Conservation (phyloP, 1,284 basidiomycete genomes). For the Puccinia triticina region DNA sequence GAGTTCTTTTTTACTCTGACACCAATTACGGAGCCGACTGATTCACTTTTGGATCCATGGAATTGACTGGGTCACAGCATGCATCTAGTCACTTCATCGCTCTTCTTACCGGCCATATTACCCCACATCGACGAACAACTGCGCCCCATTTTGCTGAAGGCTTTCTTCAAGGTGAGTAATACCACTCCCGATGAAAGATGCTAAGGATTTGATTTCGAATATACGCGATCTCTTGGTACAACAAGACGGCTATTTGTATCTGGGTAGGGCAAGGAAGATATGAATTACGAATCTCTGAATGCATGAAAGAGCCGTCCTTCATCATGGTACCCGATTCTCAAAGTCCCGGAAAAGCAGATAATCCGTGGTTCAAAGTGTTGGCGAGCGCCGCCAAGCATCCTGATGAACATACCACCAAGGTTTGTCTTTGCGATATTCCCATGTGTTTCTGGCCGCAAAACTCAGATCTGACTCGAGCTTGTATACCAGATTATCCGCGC, state of each 20-base stretch:
- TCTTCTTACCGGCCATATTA: constrained; percentile 48
- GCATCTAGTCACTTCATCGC: constrained; percentile 47
- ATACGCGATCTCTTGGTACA: neutral
- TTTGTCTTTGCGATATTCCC: constrained; percentile 21
- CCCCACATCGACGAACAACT: neutral
- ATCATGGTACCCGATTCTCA: neutral
- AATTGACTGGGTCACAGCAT: constrained; percentile 3
- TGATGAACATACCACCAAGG: constrained; percentile 50
- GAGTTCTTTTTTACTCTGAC: neutral
- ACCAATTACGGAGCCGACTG: neutral
- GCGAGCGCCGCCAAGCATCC: constrained; percentile 33
- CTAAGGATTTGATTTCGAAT: neutral
- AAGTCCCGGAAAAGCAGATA: neutral
- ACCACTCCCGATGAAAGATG: neutral
- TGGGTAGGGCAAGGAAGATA: constrained; percentile 33
- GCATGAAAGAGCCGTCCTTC: constrained; percentile 25
- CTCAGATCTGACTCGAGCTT: neutral
- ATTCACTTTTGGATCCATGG: neutral
- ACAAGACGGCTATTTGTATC: constrained; percentile 33
- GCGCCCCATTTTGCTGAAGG: constrained; percentile 33
- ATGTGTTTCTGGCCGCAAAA: neutral
- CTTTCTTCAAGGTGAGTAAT: constrained; percentile 39
- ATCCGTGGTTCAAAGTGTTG: constrained; percentile 35
- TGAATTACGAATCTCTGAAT: constrained; percentile 25
- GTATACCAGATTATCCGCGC: constrained; percentile 21